Base-by-base conservation (phyloP, 352 stramenopile genomes). In the Pythium monospermum region DNA sequence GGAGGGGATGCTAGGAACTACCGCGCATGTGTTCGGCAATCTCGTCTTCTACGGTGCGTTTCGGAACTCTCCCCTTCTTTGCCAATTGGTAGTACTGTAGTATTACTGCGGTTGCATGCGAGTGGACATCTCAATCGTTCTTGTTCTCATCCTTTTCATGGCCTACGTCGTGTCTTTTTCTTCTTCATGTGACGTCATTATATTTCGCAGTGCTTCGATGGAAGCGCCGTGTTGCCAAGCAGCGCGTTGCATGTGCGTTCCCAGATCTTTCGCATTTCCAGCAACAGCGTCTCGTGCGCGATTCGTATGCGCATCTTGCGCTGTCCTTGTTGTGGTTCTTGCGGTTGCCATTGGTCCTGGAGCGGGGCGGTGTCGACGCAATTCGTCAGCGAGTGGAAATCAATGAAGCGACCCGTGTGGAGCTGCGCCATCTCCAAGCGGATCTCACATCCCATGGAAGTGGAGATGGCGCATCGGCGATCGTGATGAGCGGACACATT, bases 41-140 rank as follows among this genome's bases (percentile, higher is more conserved):
- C 51, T 82, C 49, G 71, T 72, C 53, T 83, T 64, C 60, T 71
- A 72, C 65, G 72, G 72, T 83, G 58, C 54, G 13, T n/a, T n/a
- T n/a, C n/a, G n/a, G n/a, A n/a, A n/a, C n/a, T n/a, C n/a, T n/a
- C n/a, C n/a, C n/a, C n/a, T n/a, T n/a, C n/a, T n/a, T n/a, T n/a
- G n/a, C n/a, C n/a, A n/a, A n/a, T n/a, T n/a, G n/a, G n/a, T n/a
- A n/a, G n/a, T n/a, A n/a, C n/a, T n/a, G n/a, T n/a, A n/a, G n/a
- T n/a, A n/a, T n/a, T n/a, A n/a, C n/a, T n/a, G n/a, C n/a, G 68
- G 65, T 19, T 12, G 27, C 11, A 10, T 36, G 23, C 36, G n/a
- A 32, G 10, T 45, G 21, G 3, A 5, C 35, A 26, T 15, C 32
- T 12, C 12, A 6, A 35, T 31, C 4, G 11, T 31, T 32, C 27